Evolutionary conservation across 2,329 filamentous ascomycete genomes (phyloP), one percentile per base, ranked within the genome.

Genomic region (Zarea fungicola): DNA sequence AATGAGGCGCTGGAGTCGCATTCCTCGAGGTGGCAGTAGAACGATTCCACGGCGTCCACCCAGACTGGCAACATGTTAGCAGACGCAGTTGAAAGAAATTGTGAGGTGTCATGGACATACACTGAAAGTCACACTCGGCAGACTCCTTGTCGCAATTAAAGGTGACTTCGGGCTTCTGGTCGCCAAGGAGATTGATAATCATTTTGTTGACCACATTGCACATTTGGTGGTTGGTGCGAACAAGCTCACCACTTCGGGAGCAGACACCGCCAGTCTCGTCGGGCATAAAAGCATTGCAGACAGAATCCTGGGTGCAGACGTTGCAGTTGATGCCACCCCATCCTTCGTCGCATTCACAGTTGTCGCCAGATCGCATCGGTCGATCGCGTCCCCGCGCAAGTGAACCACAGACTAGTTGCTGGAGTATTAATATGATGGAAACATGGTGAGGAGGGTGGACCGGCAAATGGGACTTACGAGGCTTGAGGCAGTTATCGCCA

Each of bases 271-370:
- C 89, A 53, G 89, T 80, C 4, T 80, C 80, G 13, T 85, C 83
- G 4, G 89, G 88, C 84, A 95, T 95, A 68, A 99, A 74, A 28
- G 88, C 84, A 64, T 93, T 82, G 62, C 93, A 99, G 14, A 87
- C 91, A 57, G 85, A 74, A 64, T 97, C 78, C 4, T 83, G 82
- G 52, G 85, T 83, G 69, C 93, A 99, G 49, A 99, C 89, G 61
- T 93, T 99, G 80, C 93, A 99, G 74, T 99, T 99, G 71, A 99
- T 92, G 55, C 93, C 93, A 34, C 81, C 81, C 93, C 93, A 99
- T 49, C 93, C 93, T 31, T 95, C 87, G 62, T 91, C 86, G 67
- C 93, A 99, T 35, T 89, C 73, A 70, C 93, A 99, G 34, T 75
- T 72, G 50, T 83, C 76, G 54, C 81, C 83, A 45, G 81, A 72